Base-by-base conservation (phyloP, 495 filamentous ascomycete species). In the Lasiosphaeria hispida region DNA sequence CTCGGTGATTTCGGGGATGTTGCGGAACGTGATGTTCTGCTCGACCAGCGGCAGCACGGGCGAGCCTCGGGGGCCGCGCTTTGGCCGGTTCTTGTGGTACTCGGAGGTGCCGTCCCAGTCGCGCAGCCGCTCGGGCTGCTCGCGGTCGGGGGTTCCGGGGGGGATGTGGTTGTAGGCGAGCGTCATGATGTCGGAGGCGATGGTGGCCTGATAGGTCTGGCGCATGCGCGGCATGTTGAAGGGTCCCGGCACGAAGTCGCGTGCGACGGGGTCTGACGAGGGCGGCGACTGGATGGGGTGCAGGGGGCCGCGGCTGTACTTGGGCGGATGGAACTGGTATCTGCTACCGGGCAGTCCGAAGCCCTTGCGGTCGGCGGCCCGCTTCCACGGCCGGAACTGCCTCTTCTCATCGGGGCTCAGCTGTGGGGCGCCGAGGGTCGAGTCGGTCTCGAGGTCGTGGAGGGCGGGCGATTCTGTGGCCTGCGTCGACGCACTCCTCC, bases 271-370 rank as follows among this genome's bases (percentile, higher is more conserved):
- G 63, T 92, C 87, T 37, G 94, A 94, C 43, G 87, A 79, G 10
- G 85, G 81, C 4, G 90, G 94, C 13, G 89, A 86, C 72, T 95
- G 89, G 68, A 96, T 85, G 42, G 94, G 95, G 68, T 97, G 91
- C 38, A 97, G 80, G 47, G 92, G 92, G 53, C 94, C 94, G 69
- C 94, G 88, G 73, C 96, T 83, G 81, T 89, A 97, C 72, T 92
- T 90, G 40, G 95, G 95, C 40, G 94, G 84, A 43, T 89, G 89
- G 74, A 87, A 97, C 75, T 92, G 87, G 75, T 97, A 98, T 72
- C 73, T 75, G 53, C 68, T 67, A 49, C 70, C 65, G 3, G 75
- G 75, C 40, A 77, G 67, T 55, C 58, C 58, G 43, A 58, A 60
- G 14, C 23, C 23, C 30, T 68, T 71, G 62, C 76, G 73, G 40